These are phyloP conservation scores for Chernovozyma sophiae-reginae DNA, from an alignment of 1,139 yeast genomes.

Conservation along the genomic window DNA sequence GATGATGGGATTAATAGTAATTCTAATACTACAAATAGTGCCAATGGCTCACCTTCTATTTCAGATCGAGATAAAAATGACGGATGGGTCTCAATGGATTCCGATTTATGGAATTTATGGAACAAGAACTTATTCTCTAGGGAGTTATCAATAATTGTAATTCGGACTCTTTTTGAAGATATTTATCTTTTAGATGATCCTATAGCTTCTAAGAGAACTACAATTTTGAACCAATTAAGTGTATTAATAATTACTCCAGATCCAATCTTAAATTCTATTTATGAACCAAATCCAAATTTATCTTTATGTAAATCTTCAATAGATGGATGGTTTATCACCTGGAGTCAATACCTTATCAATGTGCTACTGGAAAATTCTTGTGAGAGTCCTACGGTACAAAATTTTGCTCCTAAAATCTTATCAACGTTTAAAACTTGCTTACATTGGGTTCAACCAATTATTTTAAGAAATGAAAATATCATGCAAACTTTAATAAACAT, in stretches of 20 bases:
- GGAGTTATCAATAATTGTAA: conserved; percentile 72
- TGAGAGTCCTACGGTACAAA: conserved; percentile 33
- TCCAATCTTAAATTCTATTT: conserved; percentile 56
- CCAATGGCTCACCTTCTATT: conserved; percentile 4
- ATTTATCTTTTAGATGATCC: conserved; percentile 91
- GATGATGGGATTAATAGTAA: not conserved
- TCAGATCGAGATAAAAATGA: conserved; percentile 45
- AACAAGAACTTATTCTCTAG: conserved; percentile 55
- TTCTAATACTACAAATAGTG: conserved; percentile 1
- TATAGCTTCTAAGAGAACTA: conserved; percentile 74
- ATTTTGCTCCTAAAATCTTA: conserved; percentile 62
- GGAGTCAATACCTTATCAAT: conserved; percentile 65
- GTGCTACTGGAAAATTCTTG: conserved; percentile 36
- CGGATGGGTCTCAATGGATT: conserved; percentile 93
- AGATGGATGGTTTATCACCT: conserved; percentile 84
- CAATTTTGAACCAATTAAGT: conserved; percentile 76
- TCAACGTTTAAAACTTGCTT: conserved; percentile 86
- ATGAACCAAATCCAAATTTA: conserved; percentile 67
- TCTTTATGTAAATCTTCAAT: conserved; percentile 56
- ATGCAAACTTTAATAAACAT: conserved; percentile 62
- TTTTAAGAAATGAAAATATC: conserved; percentile 64
- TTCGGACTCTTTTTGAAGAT: conserved; percentile 88
- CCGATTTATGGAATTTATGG: conserved; percentile 74
- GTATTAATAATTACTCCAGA: conserved; percentile 79
- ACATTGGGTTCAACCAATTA: conserved; percentile 83